Base-by-base conservation (phyloP, 148 eudicot genomes). In the Oxyria digyna region DNA sequence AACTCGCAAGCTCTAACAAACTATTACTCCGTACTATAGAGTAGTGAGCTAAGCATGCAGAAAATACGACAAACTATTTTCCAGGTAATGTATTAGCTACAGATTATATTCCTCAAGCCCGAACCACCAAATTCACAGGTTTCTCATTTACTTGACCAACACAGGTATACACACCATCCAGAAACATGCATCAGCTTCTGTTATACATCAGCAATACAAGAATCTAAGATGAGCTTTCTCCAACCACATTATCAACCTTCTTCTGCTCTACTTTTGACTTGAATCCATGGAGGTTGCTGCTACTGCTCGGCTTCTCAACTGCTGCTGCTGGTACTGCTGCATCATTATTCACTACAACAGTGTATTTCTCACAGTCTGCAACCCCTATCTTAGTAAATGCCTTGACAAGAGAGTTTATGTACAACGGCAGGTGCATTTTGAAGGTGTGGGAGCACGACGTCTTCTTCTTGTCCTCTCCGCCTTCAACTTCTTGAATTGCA, bases 351-450 rank as follows among this genome's bases (percentile, higher is more conserved):
- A 50, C 45, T 14, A 74, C 24, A n/a, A 76, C 57, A 14, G 67
- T 13, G 71, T 50, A 77, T 66, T 74, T 77, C 67, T 77, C 74
- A 26, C 76, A 71, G 18, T 77, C 83, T 37, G 72, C 42, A 64
- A 77, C 83, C 17, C 83, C 83, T 8, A 80, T 80, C 46, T 77
- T 80, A 24, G 78, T 65, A 54, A 80, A 80, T 29, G 81, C 83
- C 65, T 74, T 59, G 37, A 71, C 80, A 1, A 80, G 78, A 9
- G 73, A 37, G 46, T 77, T 74, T 45, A 80, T 72, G 67, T 74
- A 72, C 32, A 31, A 17, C 2, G 78, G 81, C 69, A 80, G 73
- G 43, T 46, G 72, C 64, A 0, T 24, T 70, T 71, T 69, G 62
- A 77, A 55, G 2, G 6, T 7, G 0, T 12, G 6, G 0, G 76